Evolutionary conservation across 2,329 filamentous ascomycete genomes (phyloP), one percentile per base, ranked within the genome.

Genomic region (Dothiorella sarmentorum): DNA sequence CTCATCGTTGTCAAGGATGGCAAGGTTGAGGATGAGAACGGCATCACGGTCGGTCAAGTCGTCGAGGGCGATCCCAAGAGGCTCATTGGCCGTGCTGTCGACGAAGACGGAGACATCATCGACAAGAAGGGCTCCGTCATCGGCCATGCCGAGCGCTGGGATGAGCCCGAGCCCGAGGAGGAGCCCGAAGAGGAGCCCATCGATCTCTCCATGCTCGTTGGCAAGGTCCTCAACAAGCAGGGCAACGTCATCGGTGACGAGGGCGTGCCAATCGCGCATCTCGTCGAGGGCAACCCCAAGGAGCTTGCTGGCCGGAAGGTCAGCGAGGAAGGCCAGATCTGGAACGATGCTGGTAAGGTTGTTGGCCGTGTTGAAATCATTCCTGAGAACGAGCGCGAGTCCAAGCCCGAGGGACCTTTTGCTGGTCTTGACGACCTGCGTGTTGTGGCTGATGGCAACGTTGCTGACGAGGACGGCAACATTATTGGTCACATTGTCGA

Each of bases 261-360:
- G 59, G 77, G 77, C 40, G 74, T 79, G 4, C 77, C 78, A n/a
- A 71, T 83, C 61, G 88, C 85, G 33, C 83, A 85, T 37, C 80
- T 91, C 1, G 72, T 89, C 18, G 85, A 90, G 68, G 88, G 88
- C 13, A 83, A 87, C 61, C 68, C 82, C 33, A 82, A 83, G 71
- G 79, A 82, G 56, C 80, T 90, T 40, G 74, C 84, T 9, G 87
- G 87, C 26, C 84, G 83, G 66, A 87, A 87, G 81, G 85, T 86
- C 66, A 85, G 90, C 69, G 87, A 85, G 71, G 75, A 89, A 27
- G 88, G 88, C 33, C 83, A 88, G 67, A 82, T 90, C 63, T 84
- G 86, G 75, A 88, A 87, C 68, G 87, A 90, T 69, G 82, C 80
- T n/a, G 88, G 88, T 44, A 84, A 88, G 60, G 77, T 89, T 45